These are phyloP conservation scores for Porodaedalea pini DNA, from an alignment of 1,284 basidiomycete species.

Conservation along the genomic window DNA sequence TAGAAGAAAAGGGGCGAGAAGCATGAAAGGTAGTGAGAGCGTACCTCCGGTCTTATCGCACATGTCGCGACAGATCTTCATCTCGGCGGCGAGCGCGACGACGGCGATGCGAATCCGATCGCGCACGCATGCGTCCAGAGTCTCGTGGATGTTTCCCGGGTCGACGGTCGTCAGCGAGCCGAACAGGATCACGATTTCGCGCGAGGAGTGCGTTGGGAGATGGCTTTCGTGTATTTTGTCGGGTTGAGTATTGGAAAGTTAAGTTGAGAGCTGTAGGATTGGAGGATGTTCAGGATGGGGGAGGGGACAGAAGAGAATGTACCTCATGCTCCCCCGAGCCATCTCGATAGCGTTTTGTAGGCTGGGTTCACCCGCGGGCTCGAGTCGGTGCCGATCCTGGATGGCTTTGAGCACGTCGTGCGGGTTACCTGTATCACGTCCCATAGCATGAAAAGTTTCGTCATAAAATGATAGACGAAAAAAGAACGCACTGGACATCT, in stretches of 20 bases:
- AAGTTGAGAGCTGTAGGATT: not conserved
- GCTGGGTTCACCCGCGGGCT: constrained; percentile 90
- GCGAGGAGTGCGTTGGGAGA: constrained; percentile 90
- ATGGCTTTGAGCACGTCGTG: constrained; percentile 88
- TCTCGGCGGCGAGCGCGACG: constrained; percentile 91
- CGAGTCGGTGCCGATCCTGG: constrained; percentile 82
- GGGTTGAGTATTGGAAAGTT: not conserved
- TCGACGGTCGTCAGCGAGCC: constrained; percentile 96
- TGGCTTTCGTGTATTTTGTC: constrained; percentile 53
- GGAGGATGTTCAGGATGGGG: not conserved
- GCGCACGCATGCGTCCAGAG: constrained; percentile 76
- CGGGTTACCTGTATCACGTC: constrained; percentile 87
- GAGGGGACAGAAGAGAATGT: constrained; percentile 23
- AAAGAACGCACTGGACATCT: constrained; percentile 74
- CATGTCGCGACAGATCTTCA: constrained; percentile 94
- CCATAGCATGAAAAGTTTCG: constrained; percentile 4
- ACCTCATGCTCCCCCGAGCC: constrained; percentile 90
- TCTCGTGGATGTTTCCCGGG: constrained; percentile 94
- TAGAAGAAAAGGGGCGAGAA: too few relatives aligned
- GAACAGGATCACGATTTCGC: constrained; percentile 91
- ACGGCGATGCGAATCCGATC: constrained; percentile 89
- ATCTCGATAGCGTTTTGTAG: constrained; percentile 96
- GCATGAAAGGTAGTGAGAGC: constrained; percentile 28
- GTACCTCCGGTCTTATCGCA: constrained; percentile 85
- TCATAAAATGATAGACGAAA: not conserved